A percentile compares a stretch with the other conserved stretches of the same genome.
These are phyloP conservation scores for Paratinospora sagittata DNA, from an alignment of 164 flowering plant genomes.

Conservation along the genomic window DNA sequence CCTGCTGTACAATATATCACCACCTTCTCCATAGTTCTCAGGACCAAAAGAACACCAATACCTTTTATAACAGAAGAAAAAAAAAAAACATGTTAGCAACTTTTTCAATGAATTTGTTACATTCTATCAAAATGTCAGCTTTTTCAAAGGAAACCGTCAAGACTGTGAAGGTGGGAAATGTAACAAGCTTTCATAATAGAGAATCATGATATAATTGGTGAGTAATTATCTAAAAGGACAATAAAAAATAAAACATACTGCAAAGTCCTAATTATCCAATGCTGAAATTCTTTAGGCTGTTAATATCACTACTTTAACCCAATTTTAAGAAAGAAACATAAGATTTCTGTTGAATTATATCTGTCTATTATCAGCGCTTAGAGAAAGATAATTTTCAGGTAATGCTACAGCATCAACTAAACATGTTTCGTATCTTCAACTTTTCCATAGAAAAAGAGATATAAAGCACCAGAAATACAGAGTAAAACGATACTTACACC, in stretches of 20 bases:
- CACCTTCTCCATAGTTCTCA: conserved; percentile 96
- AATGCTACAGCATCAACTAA: background rate
- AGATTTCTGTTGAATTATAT: background rate
- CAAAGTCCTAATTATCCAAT: background rate
- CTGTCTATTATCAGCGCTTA: background rate
- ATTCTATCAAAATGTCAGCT: background rate
- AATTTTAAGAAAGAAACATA: background rate
- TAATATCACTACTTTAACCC: too few relatives aligned
- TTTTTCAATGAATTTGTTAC: background rate
- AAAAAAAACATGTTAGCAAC: background rate
- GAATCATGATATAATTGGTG: background rate
- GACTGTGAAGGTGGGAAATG: background rate
- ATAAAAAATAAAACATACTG: background rate
- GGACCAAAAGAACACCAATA: conserved; percentile 99
- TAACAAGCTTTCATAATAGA: background rate
- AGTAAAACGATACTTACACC: conserved; percentile 39
- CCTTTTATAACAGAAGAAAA: conserved; percentile 28
- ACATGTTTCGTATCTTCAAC: background rate
- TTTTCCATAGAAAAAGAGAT: background rate
- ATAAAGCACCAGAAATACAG: background rate
- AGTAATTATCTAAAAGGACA: background rate
- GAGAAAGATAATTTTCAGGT: background rate
- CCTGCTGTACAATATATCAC: conserved; percentile 77
- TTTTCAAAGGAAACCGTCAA: background rate
- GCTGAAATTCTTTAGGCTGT: too few relatives aligned